Conservation (phyloP, 1,284 basidiomycete genomes). For the Marasmius oreades region DNA sequence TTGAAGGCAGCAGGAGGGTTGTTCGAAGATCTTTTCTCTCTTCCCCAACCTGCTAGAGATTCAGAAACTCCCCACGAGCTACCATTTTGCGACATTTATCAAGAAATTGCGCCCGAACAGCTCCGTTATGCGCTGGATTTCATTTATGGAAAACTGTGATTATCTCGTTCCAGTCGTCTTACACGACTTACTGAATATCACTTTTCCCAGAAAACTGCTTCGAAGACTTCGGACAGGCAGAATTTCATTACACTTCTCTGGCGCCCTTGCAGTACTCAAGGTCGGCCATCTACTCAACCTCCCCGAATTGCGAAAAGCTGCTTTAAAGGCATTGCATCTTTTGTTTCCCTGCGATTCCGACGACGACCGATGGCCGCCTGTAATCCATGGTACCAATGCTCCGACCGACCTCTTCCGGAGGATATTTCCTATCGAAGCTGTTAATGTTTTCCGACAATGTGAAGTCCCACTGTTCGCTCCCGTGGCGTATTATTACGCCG, state of each 20-base stretch:
- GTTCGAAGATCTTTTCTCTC: slow-evolving; percentile 18
- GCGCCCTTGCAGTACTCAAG: slow-evolving; percentile 13
- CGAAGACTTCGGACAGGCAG: slow-evolving; percentile 1
- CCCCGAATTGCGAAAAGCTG: slow-evolving; percentile 5
- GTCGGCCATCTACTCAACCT: slow-evolving; percentile 15
- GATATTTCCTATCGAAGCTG: slow-evolving; percentile 17
- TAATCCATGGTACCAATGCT: slow-evolving; percentile 16
- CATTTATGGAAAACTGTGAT: slow-evolving; percentile 21
- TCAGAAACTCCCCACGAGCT: slow-evolving; percentile 13
- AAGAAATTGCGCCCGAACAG: slow-evolving; percentile 13
- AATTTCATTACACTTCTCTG: slow-evolving; percentile 15
- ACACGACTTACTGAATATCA: background rate
- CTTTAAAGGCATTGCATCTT: slow-evolving; percentile 10
- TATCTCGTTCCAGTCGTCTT: background rate
- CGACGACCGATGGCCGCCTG: slow-evolving; percentile 6
- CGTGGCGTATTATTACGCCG: slow-evolving; percentile 22
- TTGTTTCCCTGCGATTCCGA: background rate
- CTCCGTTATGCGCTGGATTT: slow-evolving; percentile 17
- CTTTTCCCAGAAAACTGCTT: background rate
- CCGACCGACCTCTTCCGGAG: slow-evolving; percentile 14
- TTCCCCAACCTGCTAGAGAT: slow-evolving; percentile 13
- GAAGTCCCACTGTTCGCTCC: slow-evolving; percentile 16
- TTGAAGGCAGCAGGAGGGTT: slow-evolving; percentile 16
- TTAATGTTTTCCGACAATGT: slow-evolving; percentile 17
- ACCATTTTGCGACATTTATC: slow-evolving; percentile 14